Base-by-base conservation (phyloP, 495 filamentous ascomycete species). In the Neurospora hispaniola region DNA sequence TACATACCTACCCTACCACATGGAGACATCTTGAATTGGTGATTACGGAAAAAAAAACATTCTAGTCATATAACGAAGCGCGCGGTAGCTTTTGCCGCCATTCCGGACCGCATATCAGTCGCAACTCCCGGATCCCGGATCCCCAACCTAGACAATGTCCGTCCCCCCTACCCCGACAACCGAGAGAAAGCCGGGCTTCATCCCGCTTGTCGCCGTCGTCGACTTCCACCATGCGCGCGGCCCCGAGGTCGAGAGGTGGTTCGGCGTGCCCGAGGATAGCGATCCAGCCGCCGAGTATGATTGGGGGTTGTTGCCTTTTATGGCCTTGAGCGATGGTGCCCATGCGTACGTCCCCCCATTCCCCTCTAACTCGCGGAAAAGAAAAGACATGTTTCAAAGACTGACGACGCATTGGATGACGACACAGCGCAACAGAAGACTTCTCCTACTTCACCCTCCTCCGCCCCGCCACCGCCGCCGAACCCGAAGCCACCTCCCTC, bases 391-490 rank as follows among this genome's bases (percentile, higher is more conserved):
- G 14, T 42, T 12, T 31, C 27, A 31, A 38, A 38, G 11, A 27
- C 20, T 59, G 48, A 59, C 20, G 11, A 59, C 11, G 11, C 20
- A 59, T 27, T 14, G 48, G 48, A n/a, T n/a, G n/a, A 59, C 20
- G 20, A 27, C 20, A 59, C 76, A 96, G 93, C 46, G 88, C 92
- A 10, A 90, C 89, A 35, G 96, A 99, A 80, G 96, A 98, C 81
- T 98, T 98, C 85, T 97, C 94, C 71, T 99, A 98, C 84, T 99
- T 99, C 82, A 98, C 96, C 16, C 90, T 99, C 46, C 87, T 92
- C 66, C 90, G 89, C 62, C 89, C 89, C 69, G 89, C 86, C 44
- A 89, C 87, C 42, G 79, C 82, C 44, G 81, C 81, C 6, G 77
- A 79, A 10, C 86, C 90, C 27, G 31, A 31, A 66, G 23, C 54